A percentile compares a stretch with the other conserved stretches of the same genome.
These are phyloP conservation scores for Leccinum variicolor DNA, from an alignment of 768 basidiomycete genomes.

Conservation along the genomic window DNA sequence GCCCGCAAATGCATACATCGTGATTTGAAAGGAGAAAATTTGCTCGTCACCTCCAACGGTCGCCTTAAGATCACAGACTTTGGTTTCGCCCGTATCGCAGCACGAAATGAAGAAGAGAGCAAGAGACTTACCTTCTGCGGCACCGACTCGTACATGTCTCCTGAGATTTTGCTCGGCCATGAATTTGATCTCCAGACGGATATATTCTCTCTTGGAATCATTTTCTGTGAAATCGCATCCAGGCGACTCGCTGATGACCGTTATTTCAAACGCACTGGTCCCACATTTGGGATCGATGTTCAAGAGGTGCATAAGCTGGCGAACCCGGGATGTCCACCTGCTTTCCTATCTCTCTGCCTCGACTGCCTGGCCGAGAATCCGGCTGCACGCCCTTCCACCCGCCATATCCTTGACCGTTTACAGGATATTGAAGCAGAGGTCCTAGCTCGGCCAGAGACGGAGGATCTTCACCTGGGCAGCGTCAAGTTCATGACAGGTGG, in stretches of 20 bases:
- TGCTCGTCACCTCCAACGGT: conserved; percentile 92
- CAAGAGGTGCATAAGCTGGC: conserved; percentile 69
- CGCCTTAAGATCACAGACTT: conserved; percentile 99
- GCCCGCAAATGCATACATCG: conserved; percentile 87
- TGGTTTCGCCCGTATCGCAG: conserved; percentile 93
- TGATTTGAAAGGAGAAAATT: conserved; percentile 96
- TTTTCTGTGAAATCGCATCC: conserved; percentile 88
- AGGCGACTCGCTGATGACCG: conserved; percentile 82
- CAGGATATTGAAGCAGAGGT: conserved; percentile 83
- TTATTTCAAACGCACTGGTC: conserved; percentile 73
- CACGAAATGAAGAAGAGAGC: conserved; percentile 85
- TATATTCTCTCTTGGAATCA: conserved; percentile 90
- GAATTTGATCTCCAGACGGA: conserved; percentile 95
- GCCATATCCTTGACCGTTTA: conserved; percentile 75
- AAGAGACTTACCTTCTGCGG: conserved; percentile 84
- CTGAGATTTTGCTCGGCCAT: conserved; percentile 87
- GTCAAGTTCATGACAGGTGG: conserved; percentile 76
- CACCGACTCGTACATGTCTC: conserved; percentile 96
- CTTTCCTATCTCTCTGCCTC: conserved; percentile 72
- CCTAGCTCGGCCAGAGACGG: conserved; percentile 59
- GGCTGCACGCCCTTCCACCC: conserved; percentile 65
- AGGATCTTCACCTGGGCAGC: conserved; percentile 79
- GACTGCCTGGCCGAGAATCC: conserved; percentile 74
- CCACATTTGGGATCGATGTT: conserved; percentile 72
- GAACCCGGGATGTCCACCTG: conserved; percentile 72